Evolutionary conservation across 2,329 filamentous ascomycete genomes (phyloP).

Genomic region (Colletotrichum cereale): DNA sequence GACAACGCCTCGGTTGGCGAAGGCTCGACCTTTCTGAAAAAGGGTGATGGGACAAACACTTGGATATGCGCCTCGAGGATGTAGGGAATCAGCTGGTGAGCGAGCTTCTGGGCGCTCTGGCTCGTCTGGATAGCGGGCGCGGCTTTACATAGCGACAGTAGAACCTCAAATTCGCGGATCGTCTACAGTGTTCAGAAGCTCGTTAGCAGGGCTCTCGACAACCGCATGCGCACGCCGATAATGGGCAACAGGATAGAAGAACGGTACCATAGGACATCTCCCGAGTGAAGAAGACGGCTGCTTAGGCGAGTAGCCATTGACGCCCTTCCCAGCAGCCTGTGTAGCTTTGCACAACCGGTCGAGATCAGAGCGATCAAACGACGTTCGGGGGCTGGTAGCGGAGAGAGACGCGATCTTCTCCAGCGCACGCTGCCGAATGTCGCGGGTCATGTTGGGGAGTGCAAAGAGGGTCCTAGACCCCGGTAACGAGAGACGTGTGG

Average conservation of each 20-base stretch:
- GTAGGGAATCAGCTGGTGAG: conserved; percentile 85
- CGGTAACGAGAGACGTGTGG: background rate
- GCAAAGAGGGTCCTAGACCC: conserved; percentile 5
- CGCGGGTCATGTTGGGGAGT: conserved; percentile 60
- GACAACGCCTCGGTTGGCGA: conserved; percentile 90
- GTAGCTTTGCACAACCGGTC: conserved; percentile 72
- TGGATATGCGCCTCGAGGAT: conserved; percentile 87
- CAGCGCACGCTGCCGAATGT: conserved; percentile 72
- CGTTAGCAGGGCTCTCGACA: conserved; percentile 6
- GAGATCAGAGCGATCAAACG: conserved; percentile 73
- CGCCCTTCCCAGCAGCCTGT: conserved; percentile 58
- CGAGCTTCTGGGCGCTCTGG: conserved; percentile 82
- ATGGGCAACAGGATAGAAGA: conserved; percentile 4
- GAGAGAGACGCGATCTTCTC: conserved; percentile 75
- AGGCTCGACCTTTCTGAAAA: conserved; percentile 84
- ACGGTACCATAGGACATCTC: conserved; percentile 71
- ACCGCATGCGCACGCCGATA: background rate
- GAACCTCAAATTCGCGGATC: conserved; percentile 89
- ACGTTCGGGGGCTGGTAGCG: conserved; percentile 63
- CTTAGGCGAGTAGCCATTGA: conserved; percentile 62
- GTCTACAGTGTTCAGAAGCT: conserved; percentile 64
- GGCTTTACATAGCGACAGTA: conserved; percentile 91
- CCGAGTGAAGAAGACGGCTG: conserved; percentile 57
- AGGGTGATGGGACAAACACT: conserved; percentile 81
- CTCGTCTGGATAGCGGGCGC: conserved; percentile 79